Conservation (phyloP, 176 grass and related monocot genomes). For the Ensete glaucum region DNA sequence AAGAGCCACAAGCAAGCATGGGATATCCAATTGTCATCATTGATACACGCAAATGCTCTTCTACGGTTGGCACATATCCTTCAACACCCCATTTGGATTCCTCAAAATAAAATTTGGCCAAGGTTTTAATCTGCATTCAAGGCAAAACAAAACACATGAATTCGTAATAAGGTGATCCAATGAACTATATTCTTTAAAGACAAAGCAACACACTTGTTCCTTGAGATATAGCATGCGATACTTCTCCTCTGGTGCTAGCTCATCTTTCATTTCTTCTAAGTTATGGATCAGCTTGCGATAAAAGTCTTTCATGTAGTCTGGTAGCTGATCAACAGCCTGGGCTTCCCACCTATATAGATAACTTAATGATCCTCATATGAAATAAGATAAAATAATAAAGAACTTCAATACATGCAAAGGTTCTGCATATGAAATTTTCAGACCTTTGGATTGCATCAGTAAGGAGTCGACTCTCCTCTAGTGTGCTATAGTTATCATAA, state of each 20-base stretch:
- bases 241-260: slow-evolving; percentile 22
- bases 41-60: background rate
- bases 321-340: background rate
- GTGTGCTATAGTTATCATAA: slow-evolving; percentile 33
- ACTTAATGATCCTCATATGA: background rate
- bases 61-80: background rate
- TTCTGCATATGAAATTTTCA: background rate
- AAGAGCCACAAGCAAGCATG: no score
- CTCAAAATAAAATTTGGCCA: background rate
- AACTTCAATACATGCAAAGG: no score
- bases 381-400: no score
- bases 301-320: background rate
- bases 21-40: no score
- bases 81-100: background rate
- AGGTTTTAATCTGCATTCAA: background rate
- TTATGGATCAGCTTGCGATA: slow-evolving; percentile 12
- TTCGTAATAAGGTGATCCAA: no score
- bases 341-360: slow-evolving; percentile 27
- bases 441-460: slow-evolving; percentile 37
- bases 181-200: no score
- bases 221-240: slow-evolving; percentile 18
- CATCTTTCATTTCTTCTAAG: slow-evolving; percentile 20
- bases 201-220: slow-evolving; percentile 3
- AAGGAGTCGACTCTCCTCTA: slow-evolving; percentile 31
- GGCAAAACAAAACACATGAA: background rate